phyloP scores from a whole-genome alignment of 2,329 filamentous ascomycete genomes.

The Lachnellula suecica region DNA sequence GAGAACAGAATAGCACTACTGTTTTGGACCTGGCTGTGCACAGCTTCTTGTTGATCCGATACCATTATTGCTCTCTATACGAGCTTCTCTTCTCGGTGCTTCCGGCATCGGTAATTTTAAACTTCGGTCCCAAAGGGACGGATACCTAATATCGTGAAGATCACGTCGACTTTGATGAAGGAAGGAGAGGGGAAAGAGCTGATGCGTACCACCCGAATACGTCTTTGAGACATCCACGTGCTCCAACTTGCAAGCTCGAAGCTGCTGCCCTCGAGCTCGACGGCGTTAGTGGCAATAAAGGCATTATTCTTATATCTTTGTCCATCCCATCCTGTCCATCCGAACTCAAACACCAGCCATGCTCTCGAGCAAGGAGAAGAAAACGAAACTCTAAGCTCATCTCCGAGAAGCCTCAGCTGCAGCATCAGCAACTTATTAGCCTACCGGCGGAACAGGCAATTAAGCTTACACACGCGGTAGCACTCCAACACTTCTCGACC shows the following conservation, averaged over 20 bases:
- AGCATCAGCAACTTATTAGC: not conserved
- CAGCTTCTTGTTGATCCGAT: conserved; percentile 17
- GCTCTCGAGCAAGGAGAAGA: not conserved
- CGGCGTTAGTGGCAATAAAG: conserved; percentile 3
- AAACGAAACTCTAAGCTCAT: not conserved
- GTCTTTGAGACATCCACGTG: conserved; percentile 2
- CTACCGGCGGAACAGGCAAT: not conserved
- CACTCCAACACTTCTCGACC: not conserved
- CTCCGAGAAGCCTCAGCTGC: not conserved
- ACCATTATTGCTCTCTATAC: conserved; percentile 21
- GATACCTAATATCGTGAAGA: conserved; percentile 18
- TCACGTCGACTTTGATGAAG: conserved; percentile 12
- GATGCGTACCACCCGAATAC: conserved; percentile 10
- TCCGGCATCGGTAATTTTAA: conserved; percentile 21
- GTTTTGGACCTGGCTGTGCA: conserved; percentile 6
- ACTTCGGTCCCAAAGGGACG: conserved; percentile 19
- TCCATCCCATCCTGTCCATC: not conserved
- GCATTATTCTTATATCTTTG: conserved; percentile 4
- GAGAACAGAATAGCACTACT: not conserved
- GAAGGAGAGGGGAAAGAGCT: conserved; percentile 8
- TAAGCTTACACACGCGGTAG: conserved; percentile 3
- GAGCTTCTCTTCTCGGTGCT: conserved; percentile 17
- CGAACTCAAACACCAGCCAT: not conserved
- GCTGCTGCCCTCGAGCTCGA: not conserved
- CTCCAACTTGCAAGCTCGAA: not conserved